Percentiles rank a stretch among this genome's conserved stretches.
Conservation (phyloP, 257 asterid species). For the Penstemon eatonii region DNA sequence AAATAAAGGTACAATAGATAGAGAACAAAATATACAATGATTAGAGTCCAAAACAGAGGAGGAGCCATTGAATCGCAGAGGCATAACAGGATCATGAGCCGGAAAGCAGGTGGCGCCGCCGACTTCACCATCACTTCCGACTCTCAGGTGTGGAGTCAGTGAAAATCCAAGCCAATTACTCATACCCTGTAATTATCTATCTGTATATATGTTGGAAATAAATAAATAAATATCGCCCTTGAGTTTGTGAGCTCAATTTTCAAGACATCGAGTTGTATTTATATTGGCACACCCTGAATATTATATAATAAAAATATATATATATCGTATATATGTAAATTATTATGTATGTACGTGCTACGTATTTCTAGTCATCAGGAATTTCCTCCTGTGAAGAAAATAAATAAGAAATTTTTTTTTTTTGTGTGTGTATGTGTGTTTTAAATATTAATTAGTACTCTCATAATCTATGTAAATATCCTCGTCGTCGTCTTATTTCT, state of each 20-base stretch:
- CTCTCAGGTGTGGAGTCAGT: constrained; percentile 56
- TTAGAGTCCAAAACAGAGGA: constrained; percentile 34
- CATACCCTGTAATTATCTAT: constrained; percentile 24
- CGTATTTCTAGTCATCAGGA: constrained; percentile 20
- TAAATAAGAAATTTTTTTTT: not conserved
- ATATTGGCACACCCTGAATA: constrained; percentile 11
- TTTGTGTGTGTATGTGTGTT: too few relatives aligned
- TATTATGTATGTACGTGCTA: constrained; percentile 12
- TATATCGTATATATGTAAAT: not conserved
- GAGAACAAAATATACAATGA: constrained; percentile 25
- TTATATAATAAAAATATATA: too few relatives aligned
- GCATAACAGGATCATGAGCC: constrained; percentile 37
- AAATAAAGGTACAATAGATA: not conserved
- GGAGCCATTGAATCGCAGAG: constrained; percentile 38
- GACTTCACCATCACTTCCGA: constrained; percentile 38
- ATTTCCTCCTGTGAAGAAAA: constrained; percentile 26
- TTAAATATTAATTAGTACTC: not conserved
- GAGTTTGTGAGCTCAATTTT: constrained; percentile 47
- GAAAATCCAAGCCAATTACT: constrained; percentile 81
- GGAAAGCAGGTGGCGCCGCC: constrained; percentile 23
- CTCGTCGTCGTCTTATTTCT: constrained; percentile 26
- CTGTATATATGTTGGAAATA: not conserved
- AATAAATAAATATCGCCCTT: not conserved
- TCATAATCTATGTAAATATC: constrained; percentile 38
- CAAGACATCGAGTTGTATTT: constrained; percentile 30